phyloP scores from a whole-genome alignment of 768 basidiomycete genomes.

The Lepiota subincarnata region DNA sequence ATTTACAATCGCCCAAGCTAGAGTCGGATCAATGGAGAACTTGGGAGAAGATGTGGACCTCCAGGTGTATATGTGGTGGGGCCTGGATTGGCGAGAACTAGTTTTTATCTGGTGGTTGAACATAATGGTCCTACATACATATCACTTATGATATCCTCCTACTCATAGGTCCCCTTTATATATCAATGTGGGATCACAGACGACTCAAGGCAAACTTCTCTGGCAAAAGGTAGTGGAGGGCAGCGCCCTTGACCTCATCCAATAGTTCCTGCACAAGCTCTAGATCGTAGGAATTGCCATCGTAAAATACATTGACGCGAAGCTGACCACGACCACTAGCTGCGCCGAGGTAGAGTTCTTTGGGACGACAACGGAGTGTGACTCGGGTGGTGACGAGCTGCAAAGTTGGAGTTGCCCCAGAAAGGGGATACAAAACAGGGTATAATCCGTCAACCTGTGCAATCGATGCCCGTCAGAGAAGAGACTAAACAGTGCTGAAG shows the following conservation, averaged over 20 bases:
- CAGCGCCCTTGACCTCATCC: constrained; percentile 33
- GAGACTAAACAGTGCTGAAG: not conserved
- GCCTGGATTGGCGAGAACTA: constrained; percentile 37
- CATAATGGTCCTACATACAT: not conserved
- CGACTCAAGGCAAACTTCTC: constrained; percentile 2
- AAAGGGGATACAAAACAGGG: constrained; percentile 33
- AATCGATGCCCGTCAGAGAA: not conserved
- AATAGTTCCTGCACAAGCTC: constrained; percentile 43
- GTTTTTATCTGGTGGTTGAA: not conserved
- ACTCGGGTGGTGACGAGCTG: constrained; percentile 12
- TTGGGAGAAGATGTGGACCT: constrained; percentile 63
- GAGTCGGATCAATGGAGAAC: constrained; percentile 44
- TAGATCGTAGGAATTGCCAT: constrained; percentile 43
- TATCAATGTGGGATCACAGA: not conserved
- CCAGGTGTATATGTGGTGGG: constrained; percentile 70
- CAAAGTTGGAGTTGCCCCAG: constrained; percentile 3
- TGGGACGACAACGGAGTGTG: constrained; percentile 39
- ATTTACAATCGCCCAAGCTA: constrained; percentile 20
- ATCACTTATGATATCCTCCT: not conserved
- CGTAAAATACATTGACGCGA: constrained; percentile 33
- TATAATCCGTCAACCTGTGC: constrained; percentile 29
- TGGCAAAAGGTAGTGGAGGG: constrained; percentile 27
- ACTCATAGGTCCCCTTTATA: not conserved
- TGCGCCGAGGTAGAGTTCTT: constrained; percentile 46
- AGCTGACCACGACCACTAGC: constrained; percentile 28